phyloP scores from a whole-genome alignment of 176 grass and related monocot genomes.

The Coix lacrymajobi region DNA sequence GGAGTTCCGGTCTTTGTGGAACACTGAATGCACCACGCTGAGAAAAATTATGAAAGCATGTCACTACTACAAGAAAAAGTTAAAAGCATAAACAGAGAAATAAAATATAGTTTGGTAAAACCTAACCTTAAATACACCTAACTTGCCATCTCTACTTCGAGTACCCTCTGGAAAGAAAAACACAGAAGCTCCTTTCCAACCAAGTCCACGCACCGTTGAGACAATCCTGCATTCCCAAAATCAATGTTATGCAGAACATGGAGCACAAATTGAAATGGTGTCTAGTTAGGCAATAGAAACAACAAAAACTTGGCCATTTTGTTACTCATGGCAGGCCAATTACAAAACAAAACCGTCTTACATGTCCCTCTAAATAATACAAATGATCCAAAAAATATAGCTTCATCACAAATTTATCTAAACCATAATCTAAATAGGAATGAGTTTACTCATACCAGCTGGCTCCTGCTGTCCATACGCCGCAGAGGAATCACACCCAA shows the following conservation, averaged over 20 bases:
- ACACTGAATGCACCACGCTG: slow-evolving; percentile 97
- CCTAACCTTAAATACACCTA: slow-evolving; percentile 91
- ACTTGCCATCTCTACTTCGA: slow-evolving; percentile 84
- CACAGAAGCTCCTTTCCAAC: slow-evolving; percentile 73
- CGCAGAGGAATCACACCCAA: slow-evolving; percentile 83
- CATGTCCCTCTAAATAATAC: neutral
- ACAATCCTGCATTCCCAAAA: slow-evolving; percentile 65
- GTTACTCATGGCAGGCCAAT: neutral
- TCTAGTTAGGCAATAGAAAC: neutral
- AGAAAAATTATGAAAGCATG: slow-evolving; percentile 19
- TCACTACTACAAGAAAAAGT: neutral
- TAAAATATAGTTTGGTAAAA: neutral
- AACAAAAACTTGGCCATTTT: neutral
- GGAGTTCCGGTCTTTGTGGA: slow-evolving; percentile 69
- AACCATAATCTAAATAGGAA: neutral
- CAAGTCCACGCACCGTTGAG: slow-evolving; percentile 78
- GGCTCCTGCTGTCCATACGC: slow-evolving; percentile 86
- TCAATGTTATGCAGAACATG: neutral
- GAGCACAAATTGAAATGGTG: neutral
- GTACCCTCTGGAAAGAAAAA: slow-evolving; percentile 99
- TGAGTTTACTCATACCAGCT: slow-evolving; percentile 57
- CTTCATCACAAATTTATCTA: neutral
- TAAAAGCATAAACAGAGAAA: neutral
- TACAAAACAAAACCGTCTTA: neutral
- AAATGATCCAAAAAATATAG: neutral